Percentiles rank a stretch among this genome's conserved stretches.
phyloP scores from a whole-genome alignment of 2,329 filamentous ascomycete species.

The Ophiobolus disseminans region DNA sequence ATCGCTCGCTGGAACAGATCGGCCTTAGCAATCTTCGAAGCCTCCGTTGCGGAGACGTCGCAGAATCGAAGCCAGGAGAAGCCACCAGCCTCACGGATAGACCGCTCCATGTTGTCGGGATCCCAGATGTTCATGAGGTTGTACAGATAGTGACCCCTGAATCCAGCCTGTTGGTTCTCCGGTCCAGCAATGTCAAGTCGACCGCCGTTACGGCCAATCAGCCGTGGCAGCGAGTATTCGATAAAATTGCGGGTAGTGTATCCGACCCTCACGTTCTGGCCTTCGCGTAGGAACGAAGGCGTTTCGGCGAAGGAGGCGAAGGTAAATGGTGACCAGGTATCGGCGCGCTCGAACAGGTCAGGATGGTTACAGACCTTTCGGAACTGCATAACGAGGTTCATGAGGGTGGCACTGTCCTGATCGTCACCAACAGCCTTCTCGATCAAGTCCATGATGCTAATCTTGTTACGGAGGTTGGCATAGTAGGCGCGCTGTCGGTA shows the following conservation, averaged over 20 bases:
- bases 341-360: slow-evolving; percentile 93
- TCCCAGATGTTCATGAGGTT: slow-evolving; percentile 92
- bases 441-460: slow-evolving; percentile 97
- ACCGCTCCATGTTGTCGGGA: slow-evolving; percentile 76
- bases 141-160: slow-evolving; percentile 76
- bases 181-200: slow-evolving; percentile 75
- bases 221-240: slow-evolving; percentile 79
- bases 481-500: slow-evolving; percentile 96
- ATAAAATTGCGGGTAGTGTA: slow-evolving; percentile 90
- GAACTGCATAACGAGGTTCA: slow-evolving; percentile 99
- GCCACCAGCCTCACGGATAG: slow-evolving; percentile 65
- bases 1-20: slow-evolving; percentile 78
- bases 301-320: slow-evolving; percentile 92
- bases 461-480: slow-evolving; percentile 89
- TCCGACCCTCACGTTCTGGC: slow-evolving; percentile 75
- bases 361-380: slow-evolving; percentile 99
- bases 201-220: slow-evolving; percentile 83
- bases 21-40: slow-evolving; percentile 71
- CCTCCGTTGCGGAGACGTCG: slow-evolving; percentile 76
- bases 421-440: slow-evolving; percentile 97
- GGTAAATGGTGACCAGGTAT: slow-evolving; percentile 85
- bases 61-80: slow-evolving; percentile 94
- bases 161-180: slow-evolving; percentile 78
- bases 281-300: slow-evolving; percentile 91
- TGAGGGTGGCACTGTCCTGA: slow-evolving; percentile 90